Evolutionary conservation across 441 rosid species (phyloP), one percentile per base, ranked within the genome.

Genomic region (Pelargonium myrrhifolium): DNA sequence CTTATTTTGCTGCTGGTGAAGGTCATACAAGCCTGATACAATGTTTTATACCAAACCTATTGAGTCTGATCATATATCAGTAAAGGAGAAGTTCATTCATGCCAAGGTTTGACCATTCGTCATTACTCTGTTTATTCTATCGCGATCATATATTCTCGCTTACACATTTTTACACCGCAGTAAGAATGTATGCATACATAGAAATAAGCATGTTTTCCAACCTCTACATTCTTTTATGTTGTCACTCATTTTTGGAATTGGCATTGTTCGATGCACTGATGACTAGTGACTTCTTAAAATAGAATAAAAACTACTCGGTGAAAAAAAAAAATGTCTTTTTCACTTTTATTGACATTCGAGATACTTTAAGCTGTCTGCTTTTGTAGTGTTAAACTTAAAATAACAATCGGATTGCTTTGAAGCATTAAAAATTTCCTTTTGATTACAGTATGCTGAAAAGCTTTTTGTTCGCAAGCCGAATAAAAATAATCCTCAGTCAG

Each of bases 71-170:
- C 81, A 88, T 22, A 85, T 90, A 65, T 76, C 95, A 56, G 84
- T 87, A 20, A 89, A 92, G 85, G 99, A 94, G 81, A 75, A 87
- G 81, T 94, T 87, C 76, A 94, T 92, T 69, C 96, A 90, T 60
- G 94, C 96, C 21, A 95, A 95, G 96, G 99, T 95, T 78, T 71
- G 49, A 21, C 15, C 67, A 60, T 22, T 14, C 12, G 3, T 26
- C 7, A 1, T 3, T 56, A 22, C 62, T 56, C 58, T 31, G 37
- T 31, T 31, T 31, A 31, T 31, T 31, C 58, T 51, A 47, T 14
- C n/a, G n/a, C 5, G n/a, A n/a, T 14, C 15, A 47, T 11, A 47
- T 47, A 14, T 47, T 47, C 55, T n/a, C n/a, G 55, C 55, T 47
- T 6, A n/a, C 55, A 14, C 55, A 47, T 47, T 47, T 11, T 47